Evolutionary conservation across 2,329 filamentous ascomycete genomes (phyloP).

Genomic region (Ophiocordyceps camponoti-leonardi): DNA sequence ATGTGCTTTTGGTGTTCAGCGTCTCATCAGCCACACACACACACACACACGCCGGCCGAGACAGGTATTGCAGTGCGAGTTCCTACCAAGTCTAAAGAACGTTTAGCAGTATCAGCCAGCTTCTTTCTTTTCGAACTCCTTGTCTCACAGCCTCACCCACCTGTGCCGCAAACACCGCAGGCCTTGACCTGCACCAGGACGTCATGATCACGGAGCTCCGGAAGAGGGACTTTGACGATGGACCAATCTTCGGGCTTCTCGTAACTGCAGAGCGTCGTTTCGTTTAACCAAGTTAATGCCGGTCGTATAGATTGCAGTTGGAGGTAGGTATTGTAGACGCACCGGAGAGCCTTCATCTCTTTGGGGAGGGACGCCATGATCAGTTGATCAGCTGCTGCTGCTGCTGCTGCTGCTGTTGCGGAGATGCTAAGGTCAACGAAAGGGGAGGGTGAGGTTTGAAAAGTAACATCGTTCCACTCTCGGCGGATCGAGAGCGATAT

Average conservation of each 20-base stretch:
- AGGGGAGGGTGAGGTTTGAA: too few relatives aligned
- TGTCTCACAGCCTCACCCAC: constrained; percentile 16
- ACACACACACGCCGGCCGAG: not conserved
- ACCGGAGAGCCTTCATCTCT: constrained; percentile 46
- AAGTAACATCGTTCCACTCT: too few relatives aligned
- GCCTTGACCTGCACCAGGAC: constrained; percentile 51
- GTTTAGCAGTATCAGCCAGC: constrained; percentile 8
- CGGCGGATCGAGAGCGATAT: too few relatives aligned
- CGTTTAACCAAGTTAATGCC: not conserved
- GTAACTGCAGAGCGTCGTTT: constrained; percentile 22
- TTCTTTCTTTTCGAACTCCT: not conserved
- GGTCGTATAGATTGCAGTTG: too few relatives aligned
- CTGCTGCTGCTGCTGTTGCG: too few relatives aligned
- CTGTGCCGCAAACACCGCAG: constrained; percentile 44
- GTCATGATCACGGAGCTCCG: constrained; percentile 40
- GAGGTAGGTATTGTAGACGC: constrained; percentile 10
- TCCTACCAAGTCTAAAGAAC: constrained; percentile 16
- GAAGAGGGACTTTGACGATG: constrained; percentile 45
- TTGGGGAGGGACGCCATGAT: constrained; percentile 25
- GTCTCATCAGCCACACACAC: not conserved
- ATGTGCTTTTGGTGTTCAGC: constrained; percentile 27
- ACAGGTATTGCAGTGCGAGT: not conserved
- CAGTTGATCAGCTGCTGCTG: not conserved
- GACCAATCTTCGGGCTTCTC: constrained; percentile 43
- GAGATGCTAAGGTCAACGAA: too few relatives aligned